Evolutionary conservation across 2,329 filamentous ascomycete species (phyloP).

Genomic region (Emmonsia crescens): DNA sequence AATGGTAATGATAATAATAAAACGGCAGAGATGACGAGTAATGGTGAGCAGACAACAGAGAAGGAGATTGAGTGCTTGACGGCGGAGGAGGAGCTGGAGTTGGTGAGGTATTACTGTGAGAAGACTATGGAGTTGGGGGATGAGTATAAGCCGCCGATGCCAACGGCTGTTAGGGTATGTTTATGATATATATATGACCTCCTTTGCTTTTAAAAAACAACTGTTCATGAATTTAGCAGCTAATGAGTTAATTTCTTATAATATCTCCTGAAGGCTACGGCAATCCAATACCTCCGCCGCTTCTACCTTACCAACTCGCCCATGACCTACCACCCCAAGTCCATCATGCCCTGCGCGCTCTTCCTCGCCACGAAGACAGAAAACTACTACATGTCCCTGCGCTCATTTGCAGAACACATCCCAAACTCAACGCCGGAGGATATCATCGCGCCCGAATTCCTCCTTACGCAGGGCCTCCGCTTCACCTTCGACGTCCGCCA

Average conservation of each 20-base stretch:
- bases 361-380: conserved; percentile 94
- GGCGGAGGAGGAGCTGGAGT: conserved; percentile 66
- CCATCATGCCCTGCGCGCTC: conserved; percentile 78
- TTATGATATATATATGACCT: conserved; percentile 2
- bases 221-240: background rate
- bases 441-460: conserved; percentile 81
- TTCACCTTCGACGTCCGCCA: conserved; percentile 92
- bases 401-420: conserved; percentile 58
- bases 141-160: conserved; percentile 46
- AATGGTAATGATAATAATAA: background rate
- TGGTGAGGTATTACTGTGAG: conserved; percentile 69
- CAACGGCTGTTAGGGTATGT: conserved; percentile 49
- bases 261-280: conserved; percentile 51
- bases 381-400: conserved; percentile 60
- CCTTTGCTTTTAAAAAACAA: no score
- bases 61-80: conserved; percentile 64
- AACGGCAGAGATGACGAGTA: conserved; percentile 10
- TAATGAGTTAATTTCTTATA: background rate
- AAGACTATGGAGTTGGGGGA: conserved; percentile 48
- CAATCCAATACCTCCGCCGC: conserved; percentile 78
- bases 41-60: conserved; percentile 18
- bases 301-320: conserved; percentile 94
- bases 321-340: conserved; percentile 89
- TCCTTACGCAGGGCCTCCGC: conserved; percentile 80
- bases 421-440: conserved; percentile 64